phyloP scores from a whole-genome alignment of 148 eudicot genomes.

The Heliamphora exappendiculata region DNA sequence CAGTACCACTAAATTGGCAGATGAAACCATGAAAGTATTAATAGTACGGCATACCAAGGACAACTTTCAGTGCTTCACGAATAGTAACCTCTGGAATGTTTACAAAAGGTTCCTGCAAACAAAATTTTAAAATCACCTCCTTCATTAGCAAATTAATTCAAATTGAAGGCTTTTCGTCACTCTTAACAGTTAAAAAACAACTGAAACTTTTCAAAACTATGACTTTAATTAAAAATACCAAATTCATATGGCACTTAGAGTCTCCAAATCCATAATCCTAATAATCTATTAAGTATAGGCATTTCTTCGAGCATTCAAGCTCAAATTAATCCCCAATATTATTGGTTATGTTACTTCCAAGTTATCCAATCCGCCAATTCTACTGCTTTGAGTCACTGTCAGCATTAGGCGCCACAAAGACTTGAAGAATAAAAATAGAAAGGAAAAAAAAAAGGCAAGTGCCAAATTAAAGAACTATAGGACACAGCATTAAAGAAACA shows the following conservation, averaged over 20 bases:
- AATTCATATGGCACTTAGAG: background rate
- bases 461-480: background rate
- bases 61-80: conserved; percentile 63
- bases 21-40: background rate
- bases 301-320: background rate
- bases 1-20: background rate
- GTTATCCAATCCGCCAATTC: too few species aligned
- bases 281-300: background rate
- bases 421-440: too few species aligned
- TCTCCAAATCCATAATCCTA: too few species aligned
- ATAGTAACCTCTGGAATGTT: conserved; percentile 77
- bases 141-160: background rate
- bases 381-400: background rate
- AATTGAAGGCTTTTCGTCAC: background rate
- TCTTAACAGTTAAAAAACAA: background rate
- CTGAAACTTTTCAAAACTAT: background rate
- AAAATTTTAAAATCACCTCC: background rate
- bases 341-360: background rate
- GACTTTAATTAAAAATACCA: background rate
- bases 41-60: conserved; percentile 40
- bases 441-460: background rate
- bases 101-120: conserved; percentile 78
- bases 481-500: background rate
- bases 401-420: too few species aligned
- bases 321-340: background rate